A percentile compares a stretch with the other conserved stretches of the same genome.
Evolutionary conservation across 371 early-diverging fungal species (phyloP).

Genomic region (Mortierella sp.): DNA sequence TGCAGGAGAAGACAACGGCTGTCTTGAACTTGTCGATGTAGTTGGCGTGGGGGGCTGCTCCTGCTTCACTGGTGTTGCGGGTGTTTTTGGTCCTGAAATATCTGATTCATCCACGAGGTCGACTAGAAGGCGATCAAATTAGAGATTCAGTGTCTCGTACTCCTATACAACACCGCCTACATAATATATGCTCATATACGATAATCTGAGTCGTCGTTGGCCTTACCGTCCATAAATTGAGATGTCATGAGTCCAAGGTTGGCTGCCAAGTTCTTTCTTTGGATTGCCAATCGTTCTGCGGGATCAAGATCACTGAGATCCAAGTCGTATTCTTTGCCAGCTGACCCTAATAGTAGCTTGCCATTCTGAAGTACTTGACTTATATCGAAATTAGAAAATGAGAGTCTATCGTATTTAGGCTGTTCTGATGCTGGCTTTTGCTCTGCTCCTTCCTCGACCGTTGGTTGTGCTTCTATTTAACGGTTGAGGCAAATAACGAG

Average conservation of each 20-base stretch:
- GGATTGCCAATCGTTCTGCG: conserved; percentile 85
- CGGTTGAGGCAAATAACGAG: neutral
- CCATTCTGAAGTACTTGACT: conserved; percentile 85
- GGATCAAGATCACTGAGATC: conserved; percentile 86
- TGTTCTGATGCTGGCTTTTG: conserved; percentile 17
- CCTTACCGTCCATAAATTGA: conserved; percentile 89
- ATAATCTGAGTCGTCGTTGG: neutral
- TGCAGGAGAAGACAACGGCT: conserved; percentile 49
- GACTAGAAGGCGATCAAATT: conserved; percentile 57
- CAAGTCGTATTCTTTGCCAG: conserved; percentile 93
- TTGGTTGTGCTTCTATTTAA: conserved; percentile 30
- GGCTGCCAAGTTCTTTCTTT: conserved; percentile 86
- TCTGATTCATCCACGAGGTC: conserved; percentile 80
- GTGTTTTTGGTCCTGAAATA: conserved; percentile 52
- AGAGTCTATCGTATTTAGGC: conserved; percentile 56
- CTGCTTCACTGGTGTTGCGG: conserved; percentile 44
- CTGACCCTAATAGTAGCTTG: conserved; percentile 86
- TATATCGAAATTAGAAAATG: conserved; percentile 88
- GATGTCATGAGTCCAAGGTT: conserved; percentile 87
- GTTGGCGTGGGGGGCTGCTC: conserved; percentile 57
- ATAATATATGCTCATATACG: neutral
- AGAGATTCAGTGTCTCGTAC: neutral
- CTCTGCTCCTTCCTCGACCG: conserved; percentile 52
- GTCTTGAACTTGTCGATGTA: conserved; percentile 35
- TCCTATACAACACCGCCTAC: neutral